phyloP scores from a whole-genome alignment of 2,329 filamentous ascomycete species.

The Madurella mycetomatis region DNA sequence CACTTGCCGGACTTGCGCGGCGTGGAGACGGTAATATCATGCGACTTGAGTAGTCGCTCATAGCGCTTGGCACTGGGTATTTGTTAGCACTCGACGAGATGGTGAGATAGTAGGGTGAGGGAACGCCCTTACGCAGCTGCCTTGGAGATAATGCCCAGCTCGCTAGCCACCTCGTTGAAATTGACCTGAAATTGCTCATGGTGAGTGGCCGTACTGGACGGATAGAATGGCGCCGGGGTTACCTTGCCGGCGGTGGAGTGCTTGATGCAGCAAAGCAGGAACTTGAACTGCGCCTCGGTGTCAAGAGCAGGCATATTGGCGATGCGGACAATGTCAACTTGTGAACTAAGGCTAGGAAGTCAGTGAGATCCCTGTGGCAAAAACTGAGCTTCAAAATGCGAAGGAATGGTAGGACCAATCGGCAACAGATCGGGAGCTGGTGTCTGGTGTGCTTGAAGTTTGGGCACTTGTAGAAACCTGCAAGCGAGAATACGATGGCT shows the following conservation, averaged over 20 bases:
- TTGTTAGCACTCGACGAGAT: not conserved
- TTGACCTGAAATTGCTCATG: slow-evolving; percentile 48
- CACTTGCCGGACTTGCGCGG: slow-evolving; percentile 5
- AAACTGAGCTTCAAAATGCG: no score
- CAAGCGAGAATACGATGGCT: no score
- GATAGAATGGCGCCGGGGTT: slow-evolving; percentile 12
- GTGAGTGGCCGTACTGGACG: slow-evolving; percentile 5
- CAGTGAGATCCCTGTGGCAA: not conserved
- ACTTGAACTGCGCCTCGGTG: slow-evolving; percentile 56
- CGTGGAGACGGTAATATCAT: slow-evolving; percentile 12
- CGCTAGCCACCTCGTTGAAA: slow-evolving; percentile 59
- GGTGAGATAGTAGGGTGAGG: not conserved
- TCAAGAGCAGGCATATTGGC: slow-evolving; percentile 48
- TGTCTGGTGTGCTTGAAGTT: no score
- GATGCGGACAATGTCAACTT: slow-evolving; percentile 5
- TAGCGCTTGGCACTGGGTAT: slow-evolving; percentile 27
- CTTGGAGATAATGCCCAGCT: slow-evolving; percentile 59
- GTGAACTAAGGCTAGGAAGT: not conserved
- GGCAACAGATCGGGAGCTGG: no score
- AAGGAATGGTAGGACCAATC: no score
- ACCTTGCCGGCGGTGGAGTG: slow-evolving; percentile 58
- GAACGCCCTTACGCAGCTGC: slow-evolving; percentile 62
- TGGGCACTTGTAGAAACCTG: no score
- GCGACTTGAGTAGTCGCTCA: slow-evolving; percentile 27
- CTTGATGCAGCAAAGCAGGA: slow-evolving; percentile 63